phyloP scores from a whole-genome alignment of 2,329 filamentous ascomycete genomes.

The Leptodontidium sp. region DNA sequence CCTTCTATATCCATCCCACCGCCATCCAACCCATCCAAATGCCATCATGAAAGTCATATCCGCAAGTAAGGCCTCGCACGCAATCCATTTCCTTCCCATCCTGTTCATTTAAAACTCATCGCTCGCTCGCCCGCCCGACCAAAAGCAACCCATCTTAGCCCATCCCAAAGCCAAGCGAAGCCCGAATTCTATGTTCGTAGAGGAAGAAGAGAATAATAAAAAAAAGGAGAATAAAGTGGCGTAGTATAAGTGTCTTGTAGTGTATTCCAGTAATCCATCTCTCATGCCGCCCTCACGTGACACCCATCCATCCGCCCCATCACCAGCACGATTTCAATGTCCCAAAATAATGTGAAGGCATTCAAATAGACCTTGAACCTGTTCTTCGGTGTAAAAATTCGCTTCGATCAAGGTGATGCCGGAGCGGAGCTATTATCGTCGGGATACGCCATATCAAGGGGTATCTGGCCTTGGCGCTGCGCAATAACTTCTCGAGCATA shows the following conservation, averaged over 20 bases:
- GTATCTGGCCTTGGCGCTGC: slow-evolving; percentile 51
- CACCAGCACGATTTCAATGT: background rate
- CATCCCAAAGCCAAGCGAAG: background rate
- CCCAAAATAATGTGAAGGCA: background rate
- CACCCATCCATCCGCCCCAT: background rate
- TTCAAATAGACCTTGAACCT: background rate
- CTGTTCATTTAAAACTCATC: background rate
- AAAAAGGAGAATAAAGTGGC: background rate
- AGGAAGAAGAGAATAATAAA: background rate
- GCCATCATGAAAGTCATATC: slow-evolving; percentile 15
- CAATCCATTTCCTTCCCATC: background rate
- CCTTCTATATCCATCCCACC: background rate
- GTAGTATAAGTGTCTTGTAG: background rate
- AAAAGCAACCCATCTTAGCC: background rate
- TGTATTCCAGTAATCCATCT: background rate
- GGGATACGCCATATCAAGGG: slow-evolving; percentile 40
- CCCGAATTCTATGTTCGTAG: slow-evolving; percentile 11
- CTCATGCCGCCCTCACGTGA: background rate
- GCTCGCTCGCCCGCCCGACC: background rate
- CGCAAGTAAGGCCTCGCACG: slow-evolving; percentile 3
- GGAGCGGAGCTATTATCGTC: slow-evolving; percentile 30
- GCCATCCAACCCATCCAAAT: background rate
- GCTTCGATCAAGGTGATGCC: slow-evolving; percentile 17
- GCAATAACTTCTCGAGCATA: slow-evolving; percentile 90
- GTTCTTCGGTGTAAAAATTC: background rate